Evolutionary conservation across 352 stramenopile species (phyloP).

Genomic region (Globisporangium apiculatum): DNA sequence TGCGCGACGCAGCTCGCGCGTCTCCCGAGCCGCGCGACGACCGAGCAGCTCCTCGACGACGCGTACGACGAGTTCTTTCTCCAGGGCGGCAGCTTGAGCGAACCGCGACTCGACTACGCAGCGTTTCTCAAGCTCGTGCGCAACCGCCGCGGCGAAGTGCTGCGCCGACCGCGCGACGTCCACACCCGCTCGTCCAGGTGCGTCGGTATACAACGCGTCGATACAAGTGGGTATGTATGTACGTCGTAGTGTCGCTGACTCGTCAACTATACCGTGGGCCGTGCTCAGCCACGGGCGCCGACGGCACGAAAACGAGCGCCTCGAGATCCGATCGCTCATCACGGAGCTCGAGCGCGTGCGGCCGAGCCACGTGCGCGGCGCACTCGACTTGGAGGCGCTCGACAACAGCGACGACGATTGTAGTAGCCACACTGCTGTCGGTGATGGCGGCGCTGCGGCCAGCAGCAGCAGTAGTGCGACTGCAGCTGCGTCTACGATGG

Average conservation of each 20-base stretch:
- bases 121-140: slow-evolving; percentile 65
- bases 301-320: slow-evolving; percentile 32
- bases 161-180: slow-evolving; percentile 16
- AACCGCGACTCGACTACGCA: slow-evolving; percentile 45
- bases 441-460: background rate
- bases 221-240: slow-evolving; percentile 1
- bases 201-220: background rate
- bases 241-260: background rate
- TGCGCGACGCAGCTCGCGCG: slow-evolving; percentile 40
- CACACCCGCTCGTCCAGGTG: slow-evolving; percentile 16
- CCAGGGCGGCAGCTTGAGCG: slow-evolving; percentile 45
- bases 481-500: background rate
- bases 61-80: slow-evolving; percentile 70
- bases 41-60: slow-evolving; percentile 56
- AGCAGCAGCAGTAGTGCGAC: background rate
- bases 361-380: slow-evolving; percentile 13
- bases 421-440: too few species aligned
- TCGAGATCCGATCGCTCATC: slow-evolving; percentile 51
- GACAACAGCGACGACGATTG: slow-evolving; percentile 3
- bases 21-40: slow-evolving; percentile 37
- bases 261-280: too few species aligned
- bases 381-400: slow-evolving; percentile 19
- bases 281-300: slow-evolving; percentile 12
- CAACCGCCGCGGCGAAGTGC: slow-evolving; percentile 50
- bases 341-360: slow-evolving; percentile 49